A percentile compares a stretch with the other conserved stretches of the same genome.
phyloP scores from a whole-genome alignment of 2,329 filamentous ascomycete genomes.

The Cercospora janseana region DNA sequence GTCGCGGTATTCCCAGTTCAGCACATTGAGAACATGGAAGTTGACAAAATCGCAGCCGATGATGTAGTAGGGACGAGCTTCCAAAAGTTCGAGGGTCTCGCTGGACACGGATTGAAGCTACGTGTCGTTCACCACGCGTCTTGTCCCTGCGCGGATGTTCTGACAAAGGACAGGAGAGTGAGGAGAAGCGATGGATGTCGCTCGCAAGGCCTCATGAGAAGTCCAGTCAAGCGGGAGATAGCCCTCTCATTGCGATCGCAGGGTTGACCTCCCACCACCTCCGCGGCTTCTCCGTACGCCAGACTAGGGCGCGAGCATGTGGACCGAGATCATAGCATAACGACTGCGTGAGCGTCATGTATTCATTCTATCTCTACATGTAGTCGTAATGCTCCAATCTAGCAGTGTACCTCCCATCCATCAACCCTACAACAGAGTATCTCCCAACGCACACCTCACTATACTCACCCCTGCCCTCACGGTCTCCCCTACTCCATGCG shows the following conservation, averaged over 20 bases:
- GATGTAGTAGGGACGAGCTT: not conserved
- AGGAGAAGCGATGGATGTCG: not conserved
- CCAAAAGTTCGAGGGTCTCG: not conserved
- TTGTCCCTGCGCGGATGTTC: not conserved
- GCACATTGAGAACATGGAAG: not conserved
- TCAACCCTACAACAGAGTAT: conserved; percentile 73
- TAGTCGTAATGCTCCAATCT: not conserved
- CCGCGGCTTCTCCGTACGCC: not conserved
- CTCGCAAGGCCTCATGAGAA: not conserved
- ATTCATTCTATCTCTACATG: not conserved
- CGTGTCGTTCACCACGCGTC: conserved; percentile 12
- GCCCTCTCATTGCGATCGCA: not conserved
- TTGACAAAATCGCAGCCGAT: too few species aligned
- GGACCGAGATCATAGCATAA: not conserved
- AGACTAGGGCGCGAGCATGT: conserved; percentile 4
- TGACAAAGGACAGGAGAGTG: not conserved
- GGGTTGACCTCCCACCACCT: not conserved
- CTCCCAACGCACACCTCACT: conserved; percentile 86
- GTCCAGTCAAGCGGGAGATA: not conserved
- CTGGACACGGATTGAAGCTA: conserved; percentile 9
- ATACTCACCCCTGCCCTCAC: conserved; percentile 87
- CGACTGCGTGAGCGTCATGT: not conserved
- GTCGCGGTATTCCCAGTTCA: not conserved
- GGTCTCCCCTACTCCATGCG: conserved; percentile 73
- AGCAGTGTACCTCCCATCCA: too few species aligned